phyloP scores from a whole-genome alignment of 148 eudicot genomes.

The Diospyros lotus region DNA sequence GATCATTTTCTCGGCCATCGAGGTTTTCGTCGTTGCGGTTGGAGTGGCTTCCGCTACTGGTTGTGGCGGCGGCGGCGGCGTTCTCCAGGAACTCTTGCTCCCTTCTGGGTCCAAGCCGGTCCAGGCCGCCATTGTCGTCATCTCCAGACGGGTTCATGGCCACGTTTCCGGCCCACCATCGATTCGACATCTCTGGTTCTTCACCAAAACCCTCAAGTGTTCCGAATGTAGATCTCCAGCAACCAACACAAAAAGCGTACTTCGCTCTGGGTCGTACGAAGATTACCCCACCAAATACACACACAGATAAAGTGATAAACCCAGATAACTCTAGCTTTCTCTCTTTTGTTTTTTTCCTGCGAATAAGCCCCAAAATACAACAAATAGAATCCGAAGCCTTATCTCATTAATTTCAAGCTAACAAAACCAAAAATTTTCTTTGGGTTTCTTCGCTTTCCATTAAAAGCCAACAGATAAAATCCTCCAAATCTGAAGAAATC shows the following conservation, averaged over 20 bases:
- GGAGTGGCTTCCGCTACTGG: constrained; percentile 19
- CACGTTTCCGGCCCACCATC: constrained; percentile 77
- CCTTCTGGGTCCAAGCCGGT: constrained; percentile 14
- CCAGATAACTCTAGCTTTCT: background rate
- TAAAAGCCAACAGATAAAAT: constrained; percentile 6
- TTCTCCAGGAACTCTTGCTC: constrained; percentile 19
- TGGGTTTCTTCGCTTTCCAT: background rate
- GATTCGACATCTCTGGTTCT: constrained; percentile 39
- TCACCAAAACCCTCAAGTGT: background rate
- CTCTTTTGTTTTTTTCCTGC: background rate
- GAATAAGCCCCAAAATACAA: constrained; percentile 8
- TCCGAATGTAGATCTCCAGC: background rate
- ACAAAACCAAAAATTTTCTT: background rate
- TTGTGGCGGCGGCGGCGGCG: background rate
- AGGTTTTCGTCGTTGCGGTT: constrained; percentile 27
- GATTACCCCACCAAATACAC: background rate
- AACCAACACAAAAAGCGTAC: background rate
- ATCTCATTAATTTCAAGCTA: background rate
- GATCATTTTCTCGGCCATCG: constrained; percentile 17
- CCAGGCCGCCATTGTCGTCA: constrained; percentile 11
- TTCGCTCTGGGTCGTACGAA: background rate
- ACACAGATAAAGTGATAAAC: background rate
- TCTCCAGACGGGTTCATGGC: constrained; percentile 40
- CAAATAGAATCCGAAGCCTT: constrained; percentile 10
- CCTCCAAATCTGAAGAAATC: background rate